These are phyloP conservation scores for Porcisia deanei DNA, from an alignment of 208 protist species.

Conservation along the genomic window DNA sequence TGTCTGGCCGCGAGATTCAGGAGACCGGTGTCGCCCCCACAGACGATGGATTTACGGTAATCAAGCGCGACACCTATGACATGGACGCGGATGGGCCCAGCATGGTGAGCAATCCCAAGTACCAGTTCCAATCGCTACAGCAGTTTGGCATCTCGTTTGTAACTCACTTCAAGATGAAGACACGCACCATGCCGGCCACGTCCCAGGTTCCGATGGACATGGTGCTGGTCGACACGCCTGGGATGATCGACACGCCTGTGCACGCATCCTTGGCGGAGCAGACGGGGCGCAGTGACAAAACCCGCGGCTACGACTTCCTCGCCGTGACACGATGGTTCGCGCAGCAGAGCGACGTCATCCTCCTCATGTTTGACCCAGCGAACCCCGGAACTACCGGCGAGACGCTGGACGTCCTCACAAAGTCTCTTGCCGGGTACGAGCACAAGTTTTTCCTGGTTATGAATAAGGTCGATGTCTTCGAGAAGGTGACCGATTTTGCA, in stretches of 20 bases:
- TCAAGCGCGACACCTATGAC: slow-evolving; percentile 61
- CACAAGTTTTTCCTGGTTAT: slow-evolving; percentile 90
- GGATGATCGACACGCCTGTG: slow-evolving; percentile 91
- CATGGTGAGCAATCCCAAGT: slow-evolving; percentile 65
- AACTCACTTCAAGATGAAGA: slow-evolving; percentile 81
- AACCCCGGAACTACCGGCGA: slow-evolving; percentile 92
- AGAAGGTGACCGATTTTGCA: slow-evolving; percentile 87
- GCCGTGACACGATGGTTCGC: slow-evolving; percentile 87
- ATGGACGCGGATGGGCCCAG: slow-evolving; percentile 81
- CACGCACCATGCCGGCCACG: slow-evolving; percentile 39
- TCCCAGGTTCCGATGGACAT: slow-evolving; percentile 61
- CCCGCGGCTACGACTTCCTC: slow-evolving; percentile 90
- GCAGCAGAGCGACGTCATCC: slow-evolving; percentile 84
- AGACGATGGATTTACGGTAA: slow-evolving; percentile 91
- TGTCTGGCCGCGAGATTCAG: slow-evolving; percentile 77
- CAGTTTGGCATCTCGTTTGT: slow-evolving; percentile 80
- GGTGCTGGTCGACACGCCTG: slow-evolving; percentile 90
- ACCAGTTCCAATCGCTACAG: slow-evolving; percentile 75
- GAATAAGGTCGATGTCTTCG: slow-evolving; percentile 91
- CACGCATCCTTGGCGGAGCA: slow-evolving; percentile 43
- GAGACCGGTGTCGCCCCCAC: slow-evolving; percentile 87
- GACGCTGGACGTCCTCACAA: slow-evolving; percentile 90
- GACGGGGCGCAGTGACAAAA: slow-evolving; percentile 32
- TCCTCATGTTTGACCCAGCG: slow-evolving; percentile 91
- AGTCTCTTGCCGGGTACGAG: slow-evolving; percentile 78